A percentile compares a stretch with the other conserved stretches of the same genome.
phyloP scores from a whole-genome alignment of 1,284 basidiomycete species.

The Mycena sp. region DNA sequence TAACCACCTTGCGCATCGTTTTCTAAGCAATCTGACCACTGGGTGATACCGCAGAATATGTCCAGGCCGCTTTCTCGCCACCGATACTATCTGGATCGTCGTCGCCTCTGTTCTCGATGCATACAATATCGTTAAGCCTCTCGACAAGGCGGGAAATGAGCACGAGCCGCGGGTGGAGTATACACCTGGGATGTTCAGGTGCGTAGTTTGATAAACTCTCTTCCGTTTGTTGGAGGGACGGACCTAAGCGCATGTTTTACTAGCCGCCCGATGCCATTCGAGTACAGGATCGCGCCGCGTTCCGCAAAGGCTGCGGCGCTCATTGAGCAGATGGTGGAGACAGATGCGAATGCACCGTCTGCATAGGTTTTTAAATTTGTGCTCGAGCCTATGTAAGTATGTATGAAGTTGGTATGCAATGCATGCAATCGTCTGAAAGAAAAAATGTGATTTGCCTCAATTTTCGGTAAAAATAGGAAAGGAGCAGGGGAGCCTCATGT shows the following conservation, averaged over 20 bases:
- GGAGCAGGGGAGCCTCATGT: too few relatives aligned
- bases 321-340: too few relatives aligned
- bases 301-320: neutral
- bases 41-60: constrained; percentile 46
- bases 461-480: too few relatives aligned
- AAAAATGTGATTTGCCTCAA: too few relatives aligned
- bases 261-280: constrained; percentile 15
- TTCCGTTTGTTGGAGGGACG: too few relatives aligned
- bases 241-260: neutral
- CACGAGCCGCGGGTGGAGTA: constrained; percentile 52
- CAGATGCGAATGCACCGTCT: too few relatives aligned
- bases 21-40: neutral
- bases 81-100: constrained; percentile 58
- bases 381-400: too few relatives aligned
- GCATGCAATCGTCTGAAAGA: too few relatives aligned
- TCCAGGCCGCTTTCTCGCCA: constrained; percentile 56
- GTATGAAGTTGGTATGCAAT: too few relatives aligned
- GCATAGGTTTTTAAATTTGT: too few relatives aligned
- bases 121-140: constrained; percentile 50
- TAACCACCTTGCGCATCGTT: neutral
- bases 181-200: constrained; percentile 56
- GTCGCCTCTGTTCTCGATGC: constrained; percentile 54
- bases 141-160: constrained; percentile 49
- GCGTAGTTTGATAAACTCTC: neutral
- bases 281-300: constrained; percentile 7